Evolutionary conservation across 176 grass and related monocot species (phyloP).

Genomic region (Carex myosuroides): DNA sequence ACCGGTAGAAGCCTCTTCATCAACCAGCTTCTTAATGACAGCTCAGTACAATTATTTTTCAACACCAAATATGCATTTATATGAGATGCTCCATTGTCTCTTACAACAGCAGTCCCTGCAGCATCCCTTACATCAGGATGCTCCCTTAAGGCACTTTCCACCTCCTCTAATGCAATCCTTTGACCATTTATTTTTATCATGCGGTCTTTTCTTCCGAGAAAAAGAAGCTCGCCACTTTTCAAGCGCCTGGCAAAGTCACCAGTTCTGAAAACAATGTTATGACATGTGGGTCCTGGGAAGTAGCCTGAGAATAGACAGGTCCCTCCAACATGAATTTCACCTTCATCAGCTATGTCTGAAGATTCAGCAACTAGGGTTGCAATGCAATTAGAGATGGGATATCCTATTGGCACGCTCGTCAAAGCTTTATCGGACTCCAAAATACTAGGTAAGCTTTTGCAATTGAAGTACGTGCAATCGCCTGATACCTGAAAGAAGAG

Average conservation of each 20-base stretch:
- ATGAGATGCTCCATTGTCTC: constrained; percentile 17
- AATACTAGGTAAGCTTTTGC: constrained; percentile 57
- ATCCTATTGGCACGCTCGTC: constrained; percentile 72
- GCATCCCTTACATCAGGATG: constrained; percentile 55
- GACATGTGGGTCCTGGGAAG: constrained; percentile 26
- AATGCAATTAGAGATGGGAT: constrained; percentile 76
- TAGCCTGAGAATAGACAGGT: constrained; percentile 79
- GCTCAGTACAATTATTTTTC: constrained; percentile 33
- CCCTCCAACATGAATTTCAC: constrained; percentile 75
- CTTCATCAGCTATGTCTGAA: constrained; percentile 32
- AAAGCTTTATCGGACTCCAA: constrained; percentile 32
- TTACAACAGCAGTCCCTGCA: constrained; percentile 56
- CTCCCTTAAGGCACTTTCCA: constrained; percentile 66
- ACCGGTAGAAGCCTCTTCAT: constrained; percentile 46
- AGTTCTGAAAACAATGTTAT: constrained; percentile 41
- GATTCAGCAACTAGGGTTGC: constrained; percentile 34
- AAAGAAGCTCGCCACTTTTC: constrained; percentile 60
- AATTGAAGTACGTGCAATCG: constrained; percentile 91
- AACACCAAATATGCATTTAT: constrained; percentile 68
- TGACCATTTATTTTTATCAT: constrained; percentile 75
- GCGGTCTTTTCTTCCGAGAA: constrained; percentile 76
- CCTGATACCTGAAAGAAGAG: constrained; percentile 69
- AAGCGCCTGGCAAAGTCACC: constrained; percentile 67
- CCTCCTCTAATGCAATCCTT: constrained; percentile 66
- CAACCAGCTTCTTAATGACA: constrained; percentile 64